A percentile compares a stretch with the other conserved stretches of the same genome.
These are phyloP conservation scores for Casuarina cunninghamiana DNA, from an alignment of 306 rosid species.

Conservation along the genomic window DNA sequence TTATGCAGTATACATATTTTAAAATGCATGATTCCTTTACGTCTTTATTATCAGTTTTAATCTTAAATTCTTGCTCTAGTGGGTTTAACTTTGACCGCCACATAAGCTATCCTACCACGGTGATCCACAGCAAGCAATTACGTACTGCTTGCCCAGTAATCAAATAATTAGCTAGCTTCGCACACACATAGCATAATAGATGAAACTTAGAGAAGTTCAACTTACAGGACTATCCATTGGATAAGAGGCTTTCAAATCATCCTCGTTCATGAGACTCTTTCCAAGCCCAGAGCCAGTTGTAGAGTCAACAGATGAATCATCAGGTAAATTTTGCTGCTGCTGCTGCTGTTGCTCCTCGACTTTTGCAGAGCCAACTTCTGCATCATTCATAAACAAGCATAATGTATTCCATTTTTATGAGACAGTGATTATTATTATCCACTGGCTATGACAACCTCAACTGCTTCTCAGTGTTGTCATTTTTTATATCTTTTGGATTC, in stretches of 20 bases:
- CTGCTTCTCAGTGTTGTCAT: not conserved
- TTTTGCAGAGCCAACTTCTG: slow-evolving; percentile 65
- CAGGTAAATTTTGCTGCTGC: slow-evolving; percentile 66
- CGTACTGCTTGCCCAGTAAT: not conserved
- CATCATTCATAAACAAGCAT: slow-evolving; percentile 27
- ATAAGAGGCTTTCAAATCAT: slow-evolving; percentile 75
- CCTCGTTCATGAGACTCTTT: slow-evolving; percentile 76
- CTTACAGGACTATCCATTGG: slow-evolving; percentile 67
- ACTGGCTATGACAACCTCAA: not conserved
- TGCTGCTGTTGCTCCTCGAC: slow-evolving; percentile 79
- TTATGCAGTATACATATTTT: not conserved
- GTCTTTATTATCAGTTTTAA: not conserved
- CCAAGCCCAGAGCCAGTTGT: slow-evolving; percentile 56
- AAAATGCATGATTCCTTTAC: not conserved
- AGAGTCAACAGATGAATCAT: slow-evolving; percentile 62
- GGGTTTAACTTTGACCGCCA: not conserved
- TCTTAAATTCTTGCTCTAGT: not conserved
- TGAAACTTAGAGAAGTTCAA: slow-evolving; percentile 19
- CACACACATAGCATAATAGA: slow-evolving; percentile 11
- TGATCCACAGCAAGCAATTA: not conserved
- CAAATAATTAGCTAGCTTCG: not conserved
- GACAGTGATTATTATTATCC: not conserved
- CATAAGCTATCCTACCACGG: not conserved
- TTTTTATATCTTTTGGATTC: not conserved
- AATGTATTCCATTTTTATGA: not conserved